Percentiles rank a stretch among this genome's conserved stretches.
phyloP scores from a whole-genome alignment of 1,139 yeast genomes.

The Kodamaea sp. region DNA sequence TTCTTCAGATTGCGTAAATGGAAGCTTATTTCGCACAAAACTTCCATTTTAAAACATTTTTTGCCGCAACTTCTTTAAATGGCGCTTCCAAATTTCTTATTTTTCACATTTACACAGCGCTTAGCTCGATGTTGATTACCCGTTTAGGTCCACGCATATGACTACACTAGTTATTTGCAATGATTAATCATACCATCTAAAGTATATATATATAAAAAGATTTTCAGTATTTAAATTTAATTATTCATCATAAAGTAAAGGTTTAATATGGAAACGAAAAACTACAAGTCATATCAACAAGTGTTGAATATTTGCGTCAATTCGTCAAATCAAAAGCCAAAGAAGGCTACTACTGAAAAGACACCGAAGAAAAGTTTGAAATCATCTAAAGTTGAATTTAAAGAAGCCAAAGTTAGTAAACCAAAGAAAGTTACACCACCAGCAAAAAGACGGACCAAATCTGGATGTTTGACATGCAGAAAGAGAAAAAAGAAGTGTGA shows the following conservation, averaged over 20 bases:
- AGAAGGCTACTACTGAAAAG: conserved; percentile 1
- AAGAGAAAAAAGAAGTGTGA: conserved; percentile 72
- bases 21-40: no score
- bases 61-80: no score
- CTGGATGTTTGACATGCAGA: conserved; percentile 75
- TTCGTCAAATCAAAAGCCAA: conserved; percentile 8
- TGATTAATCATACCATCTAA: conserved; percentile 1
- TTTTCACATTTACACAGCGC: conserved; percentile 6
- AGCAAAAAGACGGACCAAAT: conserved; percentile 53
- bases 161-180: neutral
- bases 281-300: conserved; percentile 43
- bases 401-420: conserved; percentile 8
- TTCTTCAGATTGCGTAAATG: no score
- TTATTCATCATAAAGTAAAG: conserved; percentile 7
- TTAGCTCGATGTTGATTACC: conserved; percentile 13
- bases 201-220: neutral
- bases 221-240: neutral
- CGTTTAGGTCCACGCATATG: conserved; percentile 1
- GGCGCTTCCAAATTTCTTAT: neutral
- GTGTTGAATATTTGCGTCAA: conserved; percentile 35
- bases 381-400: conserved; percentile 1
- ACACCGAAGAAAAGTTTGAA: conserved; percentile 5
- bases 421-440: conserved; percentile 8
- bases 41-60: no score
- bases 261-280: conserved; percentile 22